A percentile compares a stretch with the other conserved stretches of the same genome.
These are phyloP conservation scores for Canna indica DNA, from an alignment of 176 grass and related monocot genomes.

Conservation along the genomic window DNA sequence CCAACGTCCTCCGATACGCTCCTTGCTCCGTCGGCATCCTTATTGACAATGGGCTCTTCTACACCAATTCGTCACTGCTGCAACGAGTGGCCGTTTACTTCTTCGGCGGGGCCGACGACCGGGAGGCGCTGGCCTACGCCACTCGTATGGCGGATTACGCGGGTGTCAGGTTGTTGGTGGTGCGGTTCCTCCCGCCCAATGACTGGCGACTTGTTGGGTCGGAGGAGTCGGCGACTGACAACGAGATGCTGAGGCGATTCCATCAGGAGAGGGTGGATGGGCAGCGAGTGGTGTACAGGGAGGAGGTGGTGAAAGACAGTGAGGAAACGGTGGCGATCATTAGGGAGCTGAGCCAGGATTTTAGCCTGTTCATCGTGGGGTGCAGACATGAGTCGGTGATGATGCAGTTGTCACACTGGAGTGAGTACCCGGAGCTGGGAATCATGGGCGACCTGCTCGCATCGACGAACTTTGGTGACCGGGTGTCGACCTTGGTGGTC, in stretches of 20 bases:
- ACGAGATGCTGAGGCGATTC: constrained; percentile 37
- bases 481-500: constrained; percentile 60
- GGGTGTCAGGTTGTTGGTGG: constrained; percentile 33
- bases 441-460: constrained; percentile 61
- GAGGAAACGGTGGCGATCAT: constrained; percentile 54
- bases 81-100: constrained; percentile 71
- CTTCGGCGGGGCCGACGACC: constrained; percentile 64
- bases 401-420: constrained; percentile 69
- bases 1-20: constrained; percentile 47
- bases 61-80: neutral
- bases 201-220: constrained; percentile 12
- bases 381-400: constrained; percentile 40
- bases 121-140: constrained; percentile 65
- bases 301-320: constrained; percentile 37
- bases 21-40: constrained; percentile 82
- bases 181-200: constrained; percentile 37
- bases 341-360: constrained; percentile 22
- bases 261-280: constrained; percentile 31
- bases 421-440: constrained; percentile 77
- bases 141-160: constrained; percentile 53
- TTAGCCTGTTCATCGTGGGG: constrained; percentile 62
- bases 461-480: constrained; percentile 51
- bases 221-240: constrained; percentile 39
- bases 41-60: constrained; percentile 35
- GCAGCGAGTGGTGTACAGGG: constrained; percentile 32